A percentile compares a stretch with the other conserved stretches of the same genome.
Evolutionary conservation across 164 flowering plant species (phyloP).

Genomic region (Liriodendron chinense): DNA sequence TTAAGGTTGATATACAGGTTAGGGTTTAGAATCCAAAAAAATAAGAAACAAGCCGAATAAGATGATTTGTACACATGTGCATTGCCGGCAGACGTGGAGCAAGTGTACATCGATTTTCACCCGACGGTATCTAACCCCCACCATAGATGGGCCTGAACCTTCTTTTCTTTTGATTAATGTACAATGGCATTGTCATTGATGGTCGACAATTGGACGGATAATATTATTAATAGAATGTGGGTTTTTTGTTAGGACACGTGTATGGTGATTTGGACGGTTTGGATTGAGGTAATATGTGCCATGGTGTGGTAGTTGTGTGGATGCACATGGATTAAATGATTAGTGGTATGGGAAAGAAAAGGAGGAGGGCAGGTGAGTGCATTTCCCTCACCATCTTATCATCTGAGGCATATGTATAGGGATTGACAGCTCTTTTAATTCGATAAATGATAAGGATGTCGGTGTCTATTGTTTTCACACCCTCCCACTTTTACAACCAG

Average conservation of each 20-base stretch:
- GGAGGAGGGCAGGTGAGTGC: not conserved
- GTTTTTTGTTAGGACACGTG: not conserved
- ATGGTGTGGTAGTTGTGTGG: not conserved
- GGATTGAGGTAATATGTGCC: not conserved
- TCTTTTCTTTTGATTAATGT: not conserved
- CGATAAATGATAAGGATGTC: constrained; percentile 17
- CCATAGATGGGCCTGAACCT: not conserved
- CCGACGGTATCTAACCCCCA: not conserved
- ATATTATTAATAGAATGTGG: not conserved
- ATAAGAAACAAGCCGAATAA: not conserved
- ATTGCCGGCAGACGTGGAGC: not conserved
- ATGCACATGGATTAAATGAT: not conserved
- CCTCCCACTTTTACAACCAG: constrained; percentile 3
- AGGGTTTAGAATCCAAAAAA: not conserved
- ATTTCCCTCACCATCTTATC: constrained; percentile 8
- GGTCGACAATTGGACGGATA: not conserved
- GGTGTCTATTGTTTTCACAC: constrained; percentile 4
- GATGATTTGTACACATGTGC: not conserved
- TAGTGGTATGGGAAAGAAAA: not conserved
- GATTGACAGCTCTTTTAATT: constrained; percentile 18
- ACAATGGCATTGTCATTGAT: not conserved
- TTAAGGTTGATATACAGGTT: not conserved
- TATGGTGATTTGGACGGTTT: not conserved
- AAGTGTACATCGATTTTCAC: not conserved
- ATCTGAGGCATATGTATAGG: constrained; percentile 9